A percentile compares a stretch with the other conserved stretches of the same genome.
Conservation (phyloP, 2,329 filamentous ascomycete genomes). For the Sclerotinia sclerotiorum region DNA sequence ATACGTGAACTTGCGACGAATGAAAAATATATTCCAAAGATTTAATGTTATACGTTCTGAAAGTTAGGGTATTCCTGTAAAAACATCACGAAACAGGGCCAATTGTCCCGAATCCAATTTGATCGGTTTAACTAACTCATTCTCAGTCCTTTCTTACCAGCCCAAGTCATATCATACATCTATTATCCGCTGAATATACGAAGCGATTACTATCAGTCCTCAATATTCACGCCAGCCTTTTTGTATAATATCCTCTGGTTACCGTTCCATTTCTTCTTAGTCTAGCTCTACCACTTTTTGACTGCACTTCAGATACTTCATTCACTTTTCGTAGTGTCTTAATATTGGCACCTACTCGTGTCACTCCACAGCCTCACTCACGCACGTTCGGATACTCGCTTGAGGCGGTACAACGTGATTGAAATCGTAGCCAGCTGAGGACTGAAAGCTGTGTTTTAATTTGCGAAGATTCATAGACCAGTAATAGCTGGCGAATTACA, state of each 20-base stretch:
- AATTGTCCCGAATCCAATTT: background rate
- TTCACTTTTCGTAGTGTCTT: background rate
- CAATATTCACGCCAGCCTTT: background rate
- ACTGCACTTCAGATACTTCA: background rate
- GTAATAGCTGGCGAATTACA: conserved; percentile 10
- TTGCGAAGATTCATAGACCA: conserved; percentile 2
- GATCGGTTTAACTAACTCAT: too few species aligned
- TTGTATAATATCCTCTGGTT: background rate
- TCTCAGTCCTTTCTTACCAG: background rate
- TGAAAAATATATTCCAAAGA: background rate
- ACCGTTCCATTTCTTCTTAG: background rate
- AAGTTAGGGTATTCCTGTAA: background rate
- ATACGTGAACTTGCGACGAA: background rate
- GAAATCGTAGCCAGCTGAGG: conserved; percentile 1
- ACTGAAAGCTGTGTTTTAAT: background rate
- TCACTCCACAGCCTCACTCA: background rate
- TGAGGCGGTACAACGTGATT: conserved; percentile 10
- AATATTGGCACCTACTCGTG: background rate
- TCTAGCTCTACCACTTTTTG: background rate
- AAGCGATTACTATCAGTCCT: background rate
- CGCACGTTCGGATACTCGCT: background rate
- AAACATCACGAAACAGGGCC: background rate
- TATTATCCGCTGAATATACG: background rate
- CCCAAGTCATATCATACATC: background rate
- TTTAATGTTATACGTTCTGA: background rate